Evolutionary conservation across 2,329 filamentous ascomycete species (phyloP).

Genomic region (Pyricularia grisea): DNA sequence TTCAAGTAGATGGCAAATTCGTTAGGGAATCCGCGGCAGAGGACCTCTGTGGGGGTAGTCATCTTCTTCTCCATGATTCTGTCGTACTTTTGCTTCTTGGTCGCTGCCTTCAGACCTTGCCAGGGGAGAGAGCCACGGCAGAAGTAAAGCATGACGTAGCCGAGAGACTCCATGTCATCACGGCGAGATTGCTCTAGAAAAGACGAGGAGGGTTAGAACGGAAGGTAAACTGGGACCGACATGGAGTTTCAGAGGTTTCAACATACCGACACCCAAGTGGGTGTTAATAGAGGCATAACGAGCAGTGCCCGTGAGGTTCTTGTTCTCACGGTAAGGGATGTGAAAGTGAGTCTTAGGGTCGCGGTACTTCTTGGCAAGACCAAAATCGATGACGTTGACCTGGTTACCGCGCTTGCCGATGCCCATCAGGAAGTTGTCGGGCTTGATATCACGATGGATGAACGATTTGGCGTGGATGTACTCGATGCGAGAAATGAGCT

Average conservation of each 20-base stretch:
- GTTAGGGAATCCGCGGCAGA: conserved; percentile 98
- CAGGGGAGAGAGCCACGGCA: conserved; percentile 97
- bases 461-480: conserved; percentile 99
- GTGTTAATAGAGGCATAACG: conserved; percentile 99
- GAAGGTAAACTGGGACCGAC: background rate
- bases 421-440: conserved; percentile 99
- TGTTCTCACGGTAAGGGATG: conserved; percentile 99
- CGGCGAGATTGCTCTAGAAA: conserved; percentile 80
- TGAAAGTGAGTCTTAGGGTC: conserved; percentile 99
- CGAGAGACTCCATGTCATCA: conserved; percentile 98
- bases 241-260: background rate
- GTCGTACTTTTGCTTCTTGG: conserved; percentile 99
- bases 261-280: conserved; percentile 81
- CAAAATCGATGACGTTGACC: conserved; percentile 99
- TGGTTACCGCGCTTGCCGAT: conserved; percentile 99
- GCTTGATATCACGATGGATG: conserved; percentile 99
- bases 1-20: conserved; percentile 99
- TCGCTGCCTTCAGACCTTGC: conserved; percentile 97
- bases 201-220: background rate
- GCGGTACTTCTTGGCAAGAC: conserved; percentile 98
- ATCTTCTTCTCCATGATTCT: conserved; percentile 99
- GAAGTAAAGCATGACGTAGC: conserved; percentile 99
- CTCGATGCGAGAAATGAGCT: conserved; percentile 98
- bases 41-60: conserved; percentile 96
- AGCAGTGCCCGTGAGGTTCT: conserved; percentile 98